Evolutionary conservation across 2,329 filamentous ascomycete genomes (phyloP).

Genomic region (Trichophyton benhamiae): DNA sequence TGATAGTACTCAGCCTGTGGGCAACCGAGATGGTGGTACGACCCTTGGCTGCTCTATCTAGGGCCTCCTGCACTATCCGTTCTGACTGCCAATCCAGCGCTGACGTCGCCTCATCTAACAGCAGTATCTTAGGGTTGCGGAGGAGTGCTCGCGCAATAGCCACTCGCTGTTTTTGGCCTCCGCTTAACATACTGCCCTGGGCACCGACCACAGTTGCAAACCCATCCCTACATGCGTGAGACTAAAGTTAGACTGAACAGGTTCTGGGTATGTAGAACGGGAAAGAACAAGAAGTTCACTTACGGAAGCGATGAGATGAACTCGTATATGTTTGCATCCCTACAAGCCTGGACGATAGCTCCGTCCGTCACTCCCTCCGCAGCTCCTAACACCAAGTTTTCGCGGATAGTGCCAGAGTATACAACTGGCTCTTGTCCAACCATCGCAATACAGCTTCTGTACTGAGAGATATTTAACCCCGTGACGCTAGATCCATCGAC

Average conservation of each 20-base stretch:
- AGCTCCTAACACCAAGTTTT: conserved; percentile 77
- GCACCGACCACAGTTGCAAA: neutral
- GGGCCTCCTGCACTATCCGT: neutral
- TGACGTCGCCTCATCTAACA: conserved; percentile 1
- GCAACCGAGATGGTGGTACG: conserved; percentile 1
- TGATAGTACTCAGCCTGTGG: neutral
- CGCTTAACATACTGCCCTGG: neutral
- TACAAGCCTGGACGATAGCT: conserved; percentile 62
- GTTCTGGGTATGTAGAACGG: neutral
- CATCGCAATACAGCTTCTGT: conserved; percentile 68
- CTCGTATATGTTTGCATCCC: conserved; percentile 79
- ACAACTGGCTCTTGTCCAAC: conserved; percentile 89
- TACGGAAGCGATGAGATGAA: conserved; percentile 71
- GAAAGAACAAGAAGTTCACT: conserved; percentile 19
- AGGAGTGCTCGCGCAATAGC: conserved; percentile 1
- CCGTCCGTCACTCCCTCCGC: conserved; percentile 58
- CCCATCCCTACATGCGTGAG: neutral
- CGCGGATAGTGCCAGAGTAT: conserved; percentile 79
- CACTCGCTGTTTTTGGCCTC: conserved; percentile 3
- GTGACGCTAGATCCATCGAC: conserved; percentile 79
- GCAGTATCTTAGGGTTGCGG: neutral
- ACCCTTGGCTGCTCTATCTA: neutral
- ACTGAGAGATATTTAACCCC: conserved; percentile 69
- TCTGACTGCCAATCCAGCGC: neutral
- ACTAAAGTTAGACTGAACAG: neutral